Evolutionary conservation across 805 yeast species (phyloP).

Genomic region (Metschnikowia santaceciliae): DNA sequence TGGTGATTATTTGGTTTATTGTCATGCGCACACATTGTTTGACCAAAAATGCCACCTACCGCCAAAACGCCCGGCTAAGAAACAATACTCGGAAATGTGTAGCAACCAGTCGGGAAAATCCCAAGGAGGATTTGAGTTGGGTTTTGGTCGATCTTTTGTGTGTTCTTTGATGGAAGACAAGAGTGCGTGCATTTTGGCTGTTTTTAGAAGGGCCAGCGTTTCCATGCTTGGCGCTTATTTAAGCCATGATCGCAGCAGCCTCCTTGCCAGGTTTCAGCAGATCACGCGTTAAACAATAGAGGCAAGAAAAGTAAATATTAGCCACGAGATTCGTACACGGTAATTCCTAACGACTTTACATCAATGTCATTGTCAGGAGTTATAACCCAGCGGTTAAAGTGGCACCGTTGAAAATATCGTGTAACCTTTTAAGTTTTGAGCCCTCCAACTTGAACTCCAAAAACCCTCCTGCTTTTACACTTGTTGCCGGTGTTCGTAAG

Average conservation of each 20-base stretch:
- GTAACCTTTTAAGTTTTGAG: no score
- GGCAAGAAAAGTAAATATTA: neutral
- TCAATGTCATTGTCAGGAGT: neutral
- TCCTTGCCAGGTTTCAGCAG: neutral
- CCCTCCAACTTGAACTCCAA: no score
- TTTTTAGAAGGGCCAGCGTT: constrained; percentile 1
- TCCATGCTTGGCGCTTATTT: neutral
- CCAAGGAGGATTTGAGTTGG: neutral
- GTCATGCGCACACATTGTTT: neutral
- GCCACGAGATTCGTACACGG: no score
- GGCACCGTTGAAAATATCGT: no score
- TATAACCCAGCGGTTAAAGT: no score
- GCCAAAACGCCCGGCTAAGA: no score
- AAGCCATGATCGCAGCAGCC: neutral
- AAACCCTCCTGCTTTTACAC: neutral
- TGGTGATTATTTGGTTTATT: neutral
- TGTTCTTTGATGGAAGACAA: neutral
- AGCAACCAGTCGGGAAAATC: no score
- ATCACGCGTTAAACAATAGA: neutral
- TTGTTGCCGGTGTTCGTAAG: neutral
- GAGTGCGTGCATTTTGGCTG: neutral
- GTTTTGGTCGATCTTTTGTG: neutral
- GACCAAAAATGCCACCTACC: neutral
- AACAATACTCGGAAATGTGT: no score
- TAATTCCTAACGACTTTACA: neutral